Base-by-base conservation (phyloP, 2,329 filamentous ascomycete species). In the Raffaelea albimanens region DNA sequence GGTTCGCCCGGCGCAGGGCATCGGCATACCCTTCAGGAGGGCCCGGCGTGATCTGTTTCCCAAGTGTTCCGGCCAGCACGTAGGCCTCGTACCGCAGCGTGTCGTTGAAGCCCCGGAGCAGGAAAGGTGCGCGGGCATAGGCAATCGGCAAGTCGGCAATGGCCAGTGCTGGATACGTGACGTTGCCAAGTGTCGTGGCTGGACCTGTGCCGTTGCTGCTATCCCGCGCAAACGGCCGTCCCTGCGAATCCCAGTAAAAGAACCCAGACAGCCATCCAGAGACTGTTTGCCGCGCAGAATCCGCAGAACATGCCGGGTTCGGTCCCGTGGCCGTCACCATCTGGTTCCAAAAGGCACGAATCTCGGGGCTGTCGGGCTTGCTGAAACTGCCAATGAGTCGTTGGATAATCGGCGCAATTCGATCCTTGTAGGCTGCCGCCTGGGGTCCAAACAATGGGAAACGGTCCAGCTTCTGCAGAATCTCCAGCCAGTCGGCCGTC, bases 251-350 rank as follows among this genome's bases (percentile, higher is more conserved):
- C 68, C 70, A 76, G 53, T 69, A 69, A 51, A 67, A 59, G 51
- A 76, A 73, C 0, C 65, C 70, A 0, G 68, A 67, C 44, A 75
- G 64, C 72, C 72, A 76, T 3, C 73, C 72, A 0, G 65, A 68
- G 1, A 73, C 51, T 2, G 44, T 48, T 7, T 29, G 36, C 13
- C 46, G 44, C 19, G 54, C 46, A 14, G 57, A 52, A 3, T 46
- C 48, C 8, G 16, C 31, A 9, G 40, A 40, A 8, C 43, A 46
- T 4, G 22, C 22, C 4, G 47, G 47, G 14, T 42, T 29, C 11
- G 43, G 39, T 4, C 47, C 47, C 4, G 47, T n/a, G 3, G 59
- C 63, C 40, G 63, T 57, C 0, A 69, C 67, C 43, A 69, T 69
- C 50, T 63, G 58, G 23, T 55, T 57, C 71, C 72, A 76, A 43